A percentile compares a stretch with the other conserved stretches of the same genome.
These are phyloP conservation scores for Fusarium sp. DNA, from an alignment of 2,329 filamentous ascomycete species.

Conservation along the genomic window DNA sequence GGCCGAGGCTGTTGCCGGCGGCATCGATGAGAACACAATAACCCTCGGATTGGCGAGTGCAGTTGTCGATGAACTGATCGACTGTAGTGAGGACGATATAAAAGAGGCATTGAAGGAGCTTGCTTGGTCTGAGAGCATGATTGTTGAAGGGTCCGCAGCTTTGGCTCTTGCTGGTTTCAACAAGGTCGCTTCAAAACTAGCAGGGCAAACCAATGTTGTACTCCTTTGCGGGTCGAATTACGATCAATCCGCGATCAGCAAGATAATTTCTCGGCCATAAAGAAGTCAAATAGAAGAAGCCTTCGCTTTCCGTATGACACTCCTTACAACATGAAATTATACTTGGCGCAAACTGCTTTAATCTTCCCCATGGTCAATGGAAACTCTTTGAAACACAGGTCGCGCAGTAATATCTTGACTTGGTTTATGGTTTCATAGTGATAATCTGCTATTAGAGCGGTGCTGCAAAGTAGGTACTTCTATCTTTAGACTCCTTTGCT, in stretches of 20 bases:
- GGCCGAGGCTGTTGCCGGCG: not conserved
- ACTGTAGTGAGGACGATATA: not conserved
- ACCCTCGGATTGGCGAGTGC: not conserved
- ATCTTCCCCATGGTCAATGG: too few relatives aligned
- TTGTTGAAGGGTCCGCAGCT: not conserved
- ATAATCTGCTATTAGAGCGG: too few relatives aligned
- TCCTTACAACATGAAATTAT: too few relatives aligned
- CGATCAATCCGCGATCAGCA: not conserved
- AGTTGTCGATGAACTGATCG: not conserved
- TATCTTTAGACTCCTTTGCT: too few relatives aligned
- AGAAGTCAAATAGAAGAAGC: rapidly evolving
- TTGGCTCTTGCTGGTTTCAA: not conserved
- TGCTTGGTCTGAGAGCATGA: not conserved
- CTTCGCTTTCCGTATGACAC: not conserved
- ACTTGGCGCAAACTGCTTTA: too few relatives aligned
- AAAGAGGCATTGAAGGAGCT: not conserved
- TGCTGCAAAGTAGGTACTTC: too few relatives aligned
- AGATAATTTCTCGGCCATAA: not conserved
- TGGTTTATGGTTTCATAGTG: too few relatives aligned
- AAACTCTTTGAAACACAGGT: too few relatives aligned
- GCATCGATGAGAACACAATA: not conserved
- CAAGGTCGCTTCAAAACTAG: not conserved
- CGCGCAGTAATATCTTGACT: too few relatives aligned
- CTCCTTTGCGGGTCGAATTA: not conserved
- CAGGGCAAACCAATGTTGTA: not conserved